A percentile compares a stretch with the other conserved stretches of the same genome.
Evolutionary conservation across 768 basidiomycete genomes (phyloP).

Genomic region (Plicaturopsis crispa): DNA sequence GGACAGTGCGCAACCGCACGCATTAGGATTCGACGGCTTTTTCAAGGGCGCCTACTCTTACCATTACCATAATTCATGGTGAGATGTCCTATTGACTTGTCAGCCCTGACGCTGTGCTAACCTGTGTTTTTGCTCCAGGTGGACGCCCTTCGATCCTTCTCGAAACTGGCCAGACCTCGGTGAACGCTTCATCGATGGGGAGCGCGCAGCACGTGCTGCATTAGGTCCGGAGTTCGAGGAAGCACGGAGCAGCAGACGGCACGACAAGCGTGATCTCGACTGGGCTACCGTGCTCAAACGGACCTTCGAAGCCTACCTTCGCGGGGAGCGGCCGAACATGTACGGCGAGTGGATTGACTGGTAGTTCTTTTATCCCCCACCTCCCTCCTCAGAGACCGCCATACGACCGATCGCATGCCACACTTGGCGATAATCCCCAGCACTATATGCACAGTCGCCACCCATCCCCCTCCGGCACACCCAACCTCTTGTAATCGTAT

Average conservation of each 20-base stretch:
- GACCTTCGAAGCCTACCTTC: conserved; percentile 88
- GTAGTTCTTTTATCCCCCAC: conserved; percentile 22
- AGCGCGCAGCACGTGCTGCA: conserved; percentile 51
- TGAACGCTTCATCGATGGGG: conserved; percentile 65
- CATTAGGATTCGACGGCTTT: conserved; percentile 90
- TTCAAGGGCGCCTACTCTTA: conserved; percentile 95
- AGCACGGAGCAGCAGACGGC: conserved; percentile 35
- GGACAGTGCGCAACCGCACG: conserved; percentile 75
- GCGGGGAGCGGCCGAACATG: conserved; percentile 91
- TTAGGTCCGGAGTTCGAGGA: conserved; percentile 24
- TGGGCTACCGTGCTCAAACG: conserved; percentile 96
- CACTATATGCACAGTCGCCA: no score
- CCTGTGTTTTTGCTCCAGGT: conserved; percentile 42
- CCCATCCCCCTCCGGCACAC: no score
- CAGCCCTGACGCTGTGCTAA: conserved; percentile 3
- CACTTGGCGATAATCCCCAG: no score
- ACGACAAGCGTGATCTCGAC: conserved; percentile 75
- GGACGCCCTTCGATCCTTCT: conserved; percentile 88
- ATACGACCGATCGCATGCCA: no score
- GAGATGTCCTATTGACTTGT: conserved; percentile 12
- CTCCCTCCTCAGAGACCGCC: no score
- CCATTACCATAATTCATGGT: conserved; percentile 95
- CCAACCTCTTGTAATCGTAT: no score
- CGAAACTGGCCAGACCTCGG: conserved; percentile 98
- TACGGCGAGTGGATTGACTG: conserved; percentile 78